These are phyloP conservation scores for Athelia sp. DNA, from an alignment of 1,284 basidiomycete species.

Conservation along the genomic window DNA sequence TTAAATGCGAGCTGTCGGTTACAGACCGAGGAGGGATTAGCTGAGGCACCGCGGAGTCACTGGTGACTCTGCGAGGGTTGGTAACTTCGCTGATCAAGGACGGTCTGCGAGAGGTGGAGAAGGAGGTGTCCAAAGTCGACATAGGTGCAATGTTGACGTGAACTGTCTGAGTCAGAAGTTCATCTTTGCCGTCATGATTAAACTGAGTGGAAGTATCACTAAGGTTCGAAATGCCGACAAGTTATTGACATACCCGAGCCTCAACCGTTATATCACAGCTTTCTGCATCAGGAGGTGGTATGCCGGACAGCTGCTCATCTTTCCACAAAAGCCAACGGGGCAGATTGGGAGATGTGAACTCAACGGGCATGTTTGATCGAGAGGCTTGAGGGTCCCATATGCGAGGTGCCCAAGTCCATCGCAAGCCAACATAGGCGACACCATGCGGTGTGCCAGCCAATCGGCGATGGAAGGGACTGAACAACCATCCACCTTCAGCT, in stretches of 20 bases:
- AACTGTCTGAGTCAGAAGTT: conserved; percentile 60
- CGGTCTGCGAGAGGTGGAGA: conserved; percentile 51
- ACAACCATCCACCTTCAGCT: conserved; percentile 79
- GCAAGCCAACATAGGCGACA: conserved; percentile 80
- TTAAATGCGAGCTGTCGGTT: conserved; percentile 4
- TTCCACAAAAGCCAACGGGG: conserved; percentile 90
- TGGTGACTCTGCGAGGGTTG: conserved; percentile 51
- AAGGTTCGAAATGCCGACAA: conserved; percentile 1
- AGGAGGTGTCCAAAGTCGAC: conserved; percentile 58
- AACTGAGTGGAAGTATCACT: conserved; percentile 41
- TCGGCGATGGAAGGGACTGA: conserved; percentile 86
- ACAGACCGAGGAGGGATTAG: conserved; percentile 31
- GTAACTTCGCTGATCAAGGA: conserved; percentile 48
- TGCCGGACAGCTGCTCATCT: conserved; percentile 70
- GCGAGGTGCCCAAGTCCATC: conserved; percentile 89
- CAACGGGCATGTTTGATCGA: conserved; percentile 73
- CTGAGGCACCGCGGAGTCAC: conserved; percentile 47
- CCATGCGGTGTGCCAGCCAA: conserved; percentile 78
- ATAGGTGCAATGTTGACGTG: conserved; percentile 69
- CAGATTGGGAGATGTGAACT: conserved; percentile 75
- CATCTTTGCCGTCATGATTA: conserved; percentile 67
- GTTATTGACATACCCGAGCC: conserved; percentile 50
- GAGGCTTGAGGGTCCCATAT: conserved; percentile 97
- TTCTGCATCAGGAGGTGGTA: conserved; percentile 66
- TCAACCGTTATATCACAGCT: conserved; percentile 67